Conservation (phyloP, 768 basidiomycete species). For the Gelatoporia subvermispora region DNA sequence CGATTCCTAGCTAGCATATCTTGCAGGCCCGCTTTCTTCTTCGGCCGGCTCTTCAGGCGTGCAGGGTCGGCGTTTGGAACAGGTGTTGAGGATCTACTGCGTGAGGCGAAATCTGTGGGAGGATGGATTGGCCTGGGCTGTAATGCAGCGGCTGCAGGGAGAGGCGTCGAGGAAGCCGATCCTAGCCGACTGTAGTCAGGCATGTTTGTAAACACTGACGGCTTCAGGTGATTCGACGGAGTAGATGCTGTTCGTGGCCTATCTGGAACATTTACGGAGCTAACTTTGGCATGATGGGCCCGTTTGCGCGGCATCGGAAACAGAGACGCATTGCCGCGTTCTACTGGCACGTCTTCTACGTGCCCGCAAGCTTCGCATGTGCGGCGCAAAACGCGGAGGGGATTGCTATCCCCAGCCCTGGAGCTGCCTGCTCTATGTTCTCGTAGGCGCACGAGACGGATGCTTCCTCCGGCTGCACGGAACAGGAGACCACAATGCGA, state of each 20-base stretch:
- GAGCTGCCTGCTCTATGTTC: conserved; percentile 18
- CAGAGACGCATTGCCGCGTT: conserved; percentile 9
- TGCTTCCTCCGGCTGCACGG: conserved; percentile 34
- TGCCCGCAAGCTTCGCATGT: conserved; percentile 26
- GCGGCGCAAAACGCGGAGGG: conserved; percentile 12
- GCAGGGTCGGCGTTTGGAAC: background rate
- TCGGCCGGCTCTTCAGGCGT: conserved; percentile 34
- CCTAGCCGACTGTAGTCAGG: no score
- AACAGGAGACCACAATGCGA: conserved; percentile 49
- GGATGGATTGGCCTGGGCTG: background rate
- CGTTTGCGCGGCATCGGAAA: conserved; percentile 15
- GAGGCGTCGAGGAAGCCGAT: conserved; percentile 7
- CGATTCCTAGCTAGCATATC: conserved; percentile 61
- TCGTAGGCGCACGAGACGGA: conserved; percentile 30
- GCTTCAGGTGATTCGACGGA: no score
- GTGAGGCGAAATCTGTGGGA: background rate
- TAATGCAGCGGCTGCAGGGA: background rate
- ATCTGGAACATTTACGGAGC: conserved; percentile 1
- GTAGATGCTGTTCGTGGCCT: background rate
- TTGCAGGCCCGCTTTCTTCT: conserved; percentile 56
- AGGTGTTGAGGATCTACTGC: background rate
- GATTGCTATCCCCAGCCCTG: background rate
- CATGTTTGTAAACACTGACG: background rate
- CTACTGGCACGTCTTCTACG: conserved; percentile 21
- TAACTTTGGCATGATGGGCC: conserved; percentile 1